Evolutionary conservation across 2,329 filamentous ascomycete genomes (phyloP).

Genomic region (Aspergillus aculeatinus): DNA sequence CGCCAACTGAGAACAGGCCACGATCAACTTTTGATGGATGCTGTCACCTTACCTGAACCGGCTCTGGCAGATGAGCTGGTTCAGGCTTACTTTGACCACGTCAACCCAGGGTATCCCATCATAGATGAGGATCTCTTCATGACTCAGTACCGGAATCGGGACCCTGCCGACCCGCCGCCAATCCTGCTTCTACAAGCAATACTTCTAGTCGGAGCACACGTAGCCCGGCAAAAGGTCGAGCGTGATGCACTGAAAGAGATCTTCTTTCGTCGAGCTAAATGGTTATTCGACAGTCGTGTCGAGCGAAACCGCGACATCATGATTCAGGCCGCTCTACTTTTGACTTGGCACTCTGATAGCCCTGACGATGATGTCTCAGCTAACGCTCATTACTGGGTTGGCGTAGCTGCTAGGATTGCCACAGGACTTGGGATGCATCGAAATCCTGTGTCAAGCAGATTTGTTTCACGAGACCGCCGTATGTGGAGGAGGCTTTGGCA

Average conservation of each 20-base stretch:
- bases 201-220: constrained; percentile 54
- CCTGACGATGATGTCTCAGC: constrained; percentile 56
- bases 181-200: constrained; percentile 53
- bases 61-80: constrained; percentile 52
- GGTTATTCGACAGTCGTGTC: constrained; percentile 54
- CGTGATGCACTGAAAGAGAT: constrained; percentile 48
- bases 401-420: constrained; percentile 53
- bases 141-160: constrained; percentile 49
- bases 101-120: constrained; percentile 55
- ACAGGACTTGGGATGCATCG: constrained; percentile 57
- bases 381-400: constrained; percentile 56
- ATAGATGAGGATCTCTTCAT: constrained; percentile 55
- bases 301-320: constrained; percentile 55
- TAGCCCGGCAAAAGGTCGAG: constrained; percentile 41
- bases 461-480: constrained; percentile 42
- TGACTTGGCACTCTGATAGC: constrained; percentile 57
- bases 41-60: constrained; percentile 51
- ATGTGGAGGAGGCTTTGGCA: constrained; percentile 48
- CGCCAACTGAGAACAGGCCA: constrained; percentile 45
- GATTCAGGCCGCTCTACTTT: constrained; percentile 55
- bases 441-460: constrained; percentile 42
- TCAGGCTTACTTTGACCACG: constrained; percentile 51
- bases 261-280: constrained; percentile 55
- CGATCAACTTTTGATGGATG: constrained; percentile 49
- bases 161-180: constrained; percentile 47